phyloP scores from a whole-genome alignment of 495 filamentous ascomycete genomes.

The Penicilliopsis zonata region DNA sequence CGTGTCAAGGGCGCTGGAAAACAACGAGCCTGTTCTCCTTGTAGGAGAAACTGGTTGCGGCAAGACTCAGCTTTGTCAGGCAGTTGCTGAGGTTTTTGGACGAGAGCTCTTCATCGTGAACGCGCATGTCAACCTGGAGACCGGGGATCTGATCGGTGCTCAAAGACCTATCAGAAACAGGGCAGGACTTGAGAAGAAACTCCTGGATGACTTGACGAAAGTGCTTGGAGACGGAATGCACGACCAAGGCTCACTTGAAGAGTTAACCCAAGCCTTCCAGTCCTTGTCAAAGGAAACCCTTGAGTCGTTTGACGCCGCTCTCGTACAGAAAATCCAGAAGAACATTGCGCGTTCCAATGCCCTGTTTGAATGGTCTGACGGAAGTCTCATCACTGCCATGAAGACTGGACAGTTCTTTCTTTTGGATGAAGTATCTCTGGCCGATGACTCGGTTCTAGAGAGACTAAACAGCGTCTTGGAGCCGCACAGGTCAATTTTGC shows the following conservation, averaged over 20 bases:
- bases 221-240: constrained; percentile 20
- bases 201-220: constrained; percentile 48
- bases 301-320: constrained; percentile 31
- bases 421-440: constrained; percentile 94
- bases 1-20: constrained; percentile 69
- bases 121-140: constrained; percentile 95
- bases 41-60: constrained; percentile 96
- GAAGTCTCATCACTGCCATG: constrained; percentile 92
- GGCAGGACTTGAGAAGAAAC: constrained; percentile 49
- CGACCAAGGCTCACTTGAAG: constrained; percentile 23
- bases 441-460: constrained; percentile 94
- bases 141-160: constrained; percentile 91
- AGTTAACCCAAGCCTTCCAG: constrained; percentile 38
- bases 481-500: constrained; percentile 66
- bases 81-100: constrained; percentile 67
- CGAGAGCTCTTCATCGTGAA: constrained; percentile 80
- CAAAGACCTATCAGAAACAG: constrained; percentile 86
- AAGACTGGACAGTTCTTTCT: constrained; percentile 79
- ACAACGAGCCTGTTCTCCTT: constrained; percentile 87
- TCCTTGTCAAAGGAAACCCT: constrained; percentile 15
- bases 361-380: constrained; percentile 94
- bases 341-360: constrained; percentile 56
- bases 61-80: constrained; percentile 92
- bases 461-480: constrained; percentile 97
- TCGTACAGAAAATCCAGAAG: constrained; percentile 44